Base-by-base conservation (phyloP, 805 yeast genomes). In the Metschnikowia picachoensis region DNA sequence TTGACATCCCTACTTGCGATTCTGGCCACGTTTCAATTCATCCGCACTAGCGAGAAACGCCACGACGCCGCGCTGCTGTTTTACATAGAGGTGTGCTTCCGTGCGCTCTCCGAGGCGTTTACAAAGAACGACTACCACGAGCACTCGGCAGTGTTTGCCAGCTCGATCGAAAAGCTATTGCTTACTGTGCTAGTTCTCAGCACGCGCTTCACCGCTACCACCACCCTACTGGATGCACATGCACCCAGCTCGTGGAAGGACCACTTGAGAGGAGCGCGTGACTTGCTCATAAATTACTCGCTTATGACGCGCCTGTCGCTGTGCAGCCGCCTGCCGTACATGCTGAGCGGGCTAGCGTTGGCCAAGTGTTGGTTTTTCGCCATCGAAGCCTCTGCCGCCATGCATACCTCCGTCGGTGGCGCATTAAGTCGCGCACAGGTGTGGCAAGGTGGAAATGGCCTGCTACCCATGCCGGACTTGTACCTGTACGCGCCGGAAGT, bases 331-430 rank as follows among this genome's bases (percentile, higher is more conserved):
- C 35, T 37, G 10, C 37, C 35, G n/a, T 35, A 39, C 35, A 50
- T 55, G 44, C 47, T 58, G 17, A 55, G 54, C 16, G 65, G 64
- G 12, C 47, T 60, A 13, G 59, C 64, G 5, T 52, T 61, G 3
- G 63, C 65, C 27, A 59, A 58, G 39, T 53, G 57, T 39, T 60
- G 64, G 65, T 61, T 61, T 39, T 60, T 59, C 36, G 64, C 65
- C 33, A 57, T 61, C 25, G 65, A 61, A 38, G 43, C 57, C 6
- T 33, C 57, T 8, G 63, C 63, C 1, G 56, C 56, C 9, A 43
- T 60, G 31, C 56, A 50, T 45, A 43, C 56, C 7, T 15, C 53
- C 13, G 36, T 42, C 6, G 62, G 62, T 12, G 52, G 52, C 11
- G 46, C 38, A 10, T 16, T 29, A 28, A 46, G 50, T 25, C 16